A percentile compares a stretch with the other conserved stretches of the same genome.
Conservation (phyloP, 2,329 filamentous ascomycete genomes). For the Alternaria metachromatica region DNA sequence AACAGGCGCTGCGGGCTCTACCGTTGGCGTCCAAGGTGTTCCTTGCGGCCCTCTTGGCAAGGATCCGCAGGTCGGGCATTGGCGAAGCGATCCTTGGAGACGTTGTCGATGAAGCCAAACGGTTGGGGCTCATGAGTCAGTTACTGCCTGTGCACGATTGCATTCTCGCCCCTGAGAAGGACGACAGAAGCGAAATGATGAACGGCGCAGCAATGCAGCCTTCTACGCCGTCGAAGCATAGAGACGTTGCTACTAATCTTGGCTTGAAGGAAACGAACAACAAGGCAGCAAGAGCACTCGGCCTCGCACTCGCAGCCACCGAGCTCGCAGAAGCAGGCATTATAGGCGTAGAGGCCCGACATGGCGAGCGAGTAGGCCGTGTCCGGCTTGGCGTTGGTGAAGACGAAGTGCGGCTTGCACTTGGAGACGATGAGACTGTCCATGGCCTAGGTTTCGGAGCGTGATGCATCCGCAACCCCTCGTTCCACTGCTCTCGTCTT, state of each 20-base stretch:
- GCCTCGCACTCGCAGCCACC: constrained; percentile 75
- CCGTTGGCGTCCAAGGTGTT: constrained; percentile 85
- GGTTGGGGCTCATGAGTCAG: constrained; percentile 68
- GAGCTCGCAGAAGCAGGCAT: constrained; percentile 88
- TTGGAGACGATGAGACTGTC: constrained; percentile 87
- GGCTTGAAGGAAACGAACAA: constrained; percentile 33
- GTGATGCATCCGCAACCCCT: constrained; percentile 13
- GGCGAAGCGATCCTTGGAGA: constrained; percentile 89
- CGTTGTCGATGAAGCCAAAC: constrained; percentile 83
- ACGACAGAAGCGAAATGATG: constrained; percentile 26
- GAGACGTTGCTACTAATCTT: constrained; percentile 20
- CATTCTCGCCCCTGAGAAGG: constrained; percentile 56
- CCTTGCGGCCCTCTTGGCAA: constrained; percentile 79
- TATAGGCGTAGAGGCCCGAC: constrained; percentile 77
- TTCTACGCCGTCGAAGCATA: constrained; percentile 24
- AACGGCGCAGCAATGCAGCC: constrained; percentile 12
- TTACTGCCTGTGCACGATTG: constrained; percentile 67
- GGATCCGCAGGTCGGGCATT: constrained; percentile 81
- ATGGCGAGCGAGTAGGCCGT: constrained; percentile 85
- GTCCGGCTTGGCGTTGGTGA: constrained; percentile 85
- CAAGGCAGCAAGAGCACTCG: constrained; percentile 55
- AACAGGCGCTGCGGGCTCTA: constrained; percentile 83
- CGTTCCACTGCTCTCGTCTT: not conserved
- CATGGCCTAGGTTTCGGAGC: constrained; percentile 69
- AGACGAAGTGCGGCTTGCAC: constrained; percentile 87